Conservation (phyloP, 225 moss, liverwort and hornwort species). For the Pseudoscleropodium purum region DNA sequence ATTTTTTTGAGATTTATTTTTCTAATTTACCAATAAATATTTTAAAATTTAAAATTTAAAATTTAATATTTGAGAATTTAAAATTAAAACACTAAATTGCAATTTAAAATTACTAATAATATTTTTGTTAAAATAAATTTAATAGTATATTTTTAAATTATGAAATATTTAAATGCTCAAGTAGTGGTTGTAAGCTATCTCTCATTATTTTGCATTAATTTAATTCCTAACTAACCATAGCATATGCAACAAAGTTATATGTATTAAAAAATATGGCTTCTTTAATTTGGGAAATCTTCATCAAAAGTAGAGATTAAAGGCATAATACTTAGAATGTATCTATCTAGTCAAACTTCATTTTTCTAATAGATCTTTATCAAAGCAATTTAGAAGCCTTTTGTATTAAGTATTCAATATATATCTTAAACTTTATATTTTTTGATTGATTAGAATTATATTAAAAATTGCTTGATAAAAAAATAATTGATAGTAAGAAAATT, state of each 20-base stretch:
- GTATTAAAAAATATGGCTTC: no score
- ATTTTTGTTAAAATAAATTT: background rate
- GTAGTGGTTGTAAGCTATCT: background rate
- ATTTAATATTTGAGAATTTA: accelerated
- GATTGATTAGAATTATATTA: background rate
- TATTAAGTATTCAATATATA: background rate
- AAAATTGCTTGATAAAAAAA: background rate
- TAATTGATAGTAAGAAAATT: background rate
- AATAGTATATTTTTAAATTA: no score
- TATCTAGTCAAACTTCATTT: background rate
- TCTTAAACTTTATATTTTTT: background rate
- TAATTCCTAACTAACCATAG: background rate
- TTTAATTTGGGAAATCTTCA: background rate
- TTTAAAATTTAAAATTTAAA: no score
- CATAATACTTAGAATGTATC: background rate
- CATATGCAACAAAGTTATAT: background rate
- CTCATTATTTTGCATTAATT: background rate
- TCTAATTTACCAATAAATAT: background rate
- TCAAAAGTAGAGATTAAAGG: accelerated
- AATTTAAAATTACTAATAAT: background rate
- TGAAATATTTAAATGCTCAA: background rate
- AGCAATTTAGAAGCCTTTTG: background rate
- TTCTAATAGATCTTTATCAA: background rate
- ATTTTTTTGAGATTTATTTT: accelerated
- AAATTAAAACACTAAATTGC: background rate